Conservation (phyloP, 179 eudicot genomes). For the Corrigiola litoralis region DNA sequence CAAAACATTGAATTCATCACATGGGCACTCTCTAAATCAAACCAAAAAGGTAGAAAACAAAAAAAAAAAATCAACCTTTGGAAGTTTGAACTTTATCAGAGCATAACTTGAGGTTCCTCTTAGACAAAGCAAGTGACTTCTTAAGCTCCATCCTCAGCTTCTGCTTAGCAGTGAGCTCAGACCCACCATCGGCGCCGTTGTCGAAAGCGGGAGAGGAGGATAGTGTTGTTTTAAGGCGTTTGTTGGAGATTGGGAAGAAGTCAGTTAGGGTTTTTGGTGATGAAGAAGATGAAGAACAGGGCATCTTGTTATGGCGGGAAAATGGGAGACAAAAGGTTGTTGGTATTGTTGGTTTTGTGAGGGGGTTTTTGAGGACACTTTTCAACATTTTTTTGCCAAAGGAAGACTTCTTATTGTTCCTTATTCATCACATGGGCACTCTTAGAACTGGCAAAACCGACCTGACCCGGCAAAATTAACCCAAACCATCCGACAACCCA, state of each 20-base stretch:
- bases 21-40: background rate
- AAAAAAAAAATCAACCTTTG: constrained; percentile 32
- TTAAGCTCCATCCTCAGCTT: constrained; percentile 51
- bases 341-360: background rate
- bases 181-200: background rate
- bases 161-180: constrained; percentile 42
- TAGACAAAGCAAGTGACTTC: constrained; percentile 52
- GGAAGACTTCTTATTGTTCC: too few species aligned
- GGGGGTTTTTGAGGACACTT: too few species aligned
- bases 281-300: constrained; percentile 23
- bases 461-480: too few species aligned
- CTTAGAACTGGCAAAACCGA: too few species aligned
- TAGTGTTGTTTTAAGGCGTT: constrained; percentile 43
- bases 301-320: constrained; percentile 24
- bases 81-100: constrained; percentile 38
- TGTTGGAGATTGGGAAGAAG: constrained; percentile 48
- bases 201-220: background rate
- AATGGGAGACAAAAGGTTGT: background rate
- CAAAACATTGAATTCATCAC: too few species aligned
- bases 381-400: constrained; percentile 5
- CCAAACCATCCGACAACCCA: too few species aligned
- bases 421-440: too few species aligned
- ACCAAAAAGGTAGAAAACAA: background rate
- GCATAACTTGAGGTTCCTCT: constrained; percentile 52
- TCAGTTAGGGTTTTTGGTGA: constrained; percentile 69